These are phyloP conservation scores for Hysterangium stoloniferum DNA, from an alignment of 768 basidiomycete genomes.

Conservation along the genomic window DNA sequence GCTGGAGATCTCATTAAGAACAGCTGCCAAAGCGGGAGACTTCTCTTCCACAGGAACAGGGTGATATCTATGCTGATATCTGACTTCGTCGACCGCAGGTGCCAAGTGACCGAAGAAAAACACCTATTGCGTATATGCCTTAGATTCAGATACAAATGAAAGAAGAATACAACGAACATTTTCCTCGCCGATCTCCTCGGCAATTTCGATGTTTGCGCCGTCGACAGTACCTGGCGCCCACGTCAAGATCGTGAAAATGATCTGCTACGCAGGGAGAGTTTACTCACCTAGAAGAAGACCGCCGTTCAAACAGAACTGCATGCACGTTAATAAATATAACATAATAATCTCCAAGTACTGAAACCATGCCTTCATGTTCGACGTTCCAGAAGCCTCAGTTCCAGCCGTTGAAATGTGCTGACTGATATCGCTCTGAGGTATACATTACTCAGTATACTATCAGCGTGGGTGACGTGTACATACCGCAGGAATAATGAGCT, in stretches of 20 bases:
- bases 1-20: conserved; percentile 64
- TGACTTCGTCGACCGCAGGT: conserved; percentile 78
- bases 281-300: conserved; percentile 71
- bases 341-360: too few relatives aligned
- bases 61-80: conserved; percentile 81
- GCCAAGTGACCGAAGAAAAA: conserved; percentile 88
- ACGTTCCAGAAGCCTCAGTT: conserved; percentile 80
- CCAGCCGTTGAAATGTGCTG: conserved; percentile 98
- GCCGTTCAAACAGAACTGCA: conserved; percentile 77
- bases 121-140: conserved; percentile 26
- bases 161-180: conserved; percentile 70
- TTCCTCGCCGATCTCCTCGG: conserved; percentile 87
- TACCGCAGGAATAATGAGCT: conserved; percentile 51
- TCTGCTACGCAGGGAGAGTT: neutral
- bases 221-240: conserved; percentile 36
- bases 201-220: conserved; percentile 95
- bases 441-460: too few relatives aligned
- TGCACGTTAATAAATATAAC: conserved; percentile 8
- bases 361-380: conserved; percentile 61
- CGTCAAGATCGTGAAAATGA: conserved; percentile 14
- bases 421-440: conserved; percentile 87
- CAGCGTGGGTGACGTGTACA: conserved; percentile 1
- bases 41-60: conserved; percentile 75
- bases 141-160: conserved; percentile 12
- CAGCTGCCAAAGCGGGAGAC: conserved; percentile 73